Evolutionary conservation across 148 eudicot genomes (phyloP).

Genomic region (Camellia sinensis): DNA sequence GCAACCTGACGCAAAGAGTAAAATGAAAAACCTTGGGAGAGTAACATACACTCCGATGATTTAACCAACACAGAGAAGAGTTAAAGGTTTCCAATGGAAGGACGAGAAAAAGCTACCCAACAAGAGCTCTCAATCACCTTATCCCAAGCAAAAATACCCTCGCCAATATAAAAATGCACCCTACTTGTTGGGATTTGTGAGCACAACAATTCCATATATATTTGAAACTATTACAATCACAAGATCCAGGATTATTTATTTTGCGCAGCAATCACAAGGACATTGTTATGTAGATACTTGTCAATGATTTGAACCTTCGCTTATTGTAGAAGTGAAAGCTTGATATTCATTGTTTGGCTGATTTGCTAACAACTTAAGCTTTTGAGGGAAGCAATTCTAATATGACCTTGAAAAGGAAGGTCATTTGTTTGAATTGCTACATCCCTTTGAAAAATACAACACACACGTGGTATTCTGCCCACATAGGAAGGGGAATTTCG

Average conservation of each 20-base stretch:
- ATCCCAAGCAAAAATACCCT: not conserved
- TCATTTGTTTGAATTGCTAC: not conserved
- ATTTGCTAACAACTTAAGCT: not conserved
- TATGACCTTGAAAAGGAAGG: not conserved
- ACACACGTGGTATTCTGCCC: not conserved
- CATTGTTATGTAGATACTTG: not conserved
- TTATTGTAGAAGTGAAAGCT: slow-evolving; percentile 1
- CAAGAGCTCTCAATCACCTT: not conserved
- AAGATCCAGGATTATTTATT: too few species aligned
- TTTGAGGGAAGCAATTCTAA: not conserved
- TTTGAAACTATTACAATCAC: not conserved
- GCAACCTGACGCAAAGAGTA: not conserved
- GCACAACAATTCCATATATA: too few species aligned
- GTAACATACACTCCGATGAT: not conserved
- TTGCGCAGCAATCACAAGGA: not conserved
- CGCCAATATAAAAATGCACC: not conserved
- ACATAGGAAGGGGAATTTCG: not conserved
- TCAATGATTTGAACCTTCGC: not conserved
- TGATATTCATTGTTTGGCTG: not conserved
- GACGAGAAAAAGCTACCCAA: not conserved
- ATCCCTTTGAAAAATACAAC: not conserved
- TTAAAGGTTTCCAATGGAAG: not conserved
- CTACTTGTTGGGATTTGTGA: not conserved
- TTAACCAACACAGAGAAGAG: not conserved
- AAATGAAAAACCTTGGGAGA: not conserved